Base-by-base conservation (phyloP, 805 yeast species). In the Pichia cephalocereana region DNA sequence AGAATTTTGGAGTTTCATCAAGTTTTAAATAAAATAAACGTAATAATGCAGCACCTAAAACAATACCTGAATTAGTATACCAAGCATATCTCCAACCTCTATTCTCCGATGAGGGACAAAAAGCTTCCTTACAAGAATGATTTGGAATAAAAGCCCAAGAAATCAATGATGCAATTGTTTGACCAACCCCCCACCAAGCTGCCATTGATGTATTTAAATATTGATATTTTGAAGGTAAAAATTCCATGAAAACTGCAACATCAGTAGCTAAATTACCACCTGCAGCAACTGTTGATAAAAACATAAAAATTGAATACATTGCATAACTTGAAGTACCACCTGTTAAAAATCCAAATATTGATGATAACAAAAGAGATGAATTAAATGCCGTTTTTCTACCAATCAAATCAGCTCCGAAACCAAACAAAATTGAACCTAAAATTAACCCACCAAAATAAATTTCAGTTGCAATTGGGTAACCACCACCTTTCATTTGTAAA, bases 171-270 rank as follows among this genome's bases (percentile, higher is more conserved):
- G 80, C 72, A 40, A 79, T 65, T 3, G 80, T 70, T 57, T 79
- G 83, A 31, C 83, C 84, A 36, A 79, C 66, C 41, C 82, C 80
- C 85, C 84, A 79, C 77, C 74, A 80, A 40, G 70, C 65, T 23
- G 82, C 78, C 63, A 79, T 70, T 38, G 75, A 66, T 2, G 82
- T 76, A 44, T 74, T 66, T 52, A 77, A 59, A 70, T 72, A 78
- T 53, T 76, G 79, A 54, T 71, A 63, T 43, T 70, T 70, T 40
- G 69, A 63, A 2, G 83, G 83, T 48, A 78, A 62, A 48, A 71
- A 76, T 56, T 77, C 81, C 37, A 77, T 58, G 53, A 75, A 75
- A 9, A 75, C 74, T 38, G 79, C 69, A 18, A 79, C 72, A 57
- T 77, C 82, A 18, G 76, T 60, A 4, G 75, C 79, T 51, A 78